Evolutionary conservation across 495 filamentous ascomycete species (phyloP).

Genomic region (Annulohypoxylon nitens): DNA sequence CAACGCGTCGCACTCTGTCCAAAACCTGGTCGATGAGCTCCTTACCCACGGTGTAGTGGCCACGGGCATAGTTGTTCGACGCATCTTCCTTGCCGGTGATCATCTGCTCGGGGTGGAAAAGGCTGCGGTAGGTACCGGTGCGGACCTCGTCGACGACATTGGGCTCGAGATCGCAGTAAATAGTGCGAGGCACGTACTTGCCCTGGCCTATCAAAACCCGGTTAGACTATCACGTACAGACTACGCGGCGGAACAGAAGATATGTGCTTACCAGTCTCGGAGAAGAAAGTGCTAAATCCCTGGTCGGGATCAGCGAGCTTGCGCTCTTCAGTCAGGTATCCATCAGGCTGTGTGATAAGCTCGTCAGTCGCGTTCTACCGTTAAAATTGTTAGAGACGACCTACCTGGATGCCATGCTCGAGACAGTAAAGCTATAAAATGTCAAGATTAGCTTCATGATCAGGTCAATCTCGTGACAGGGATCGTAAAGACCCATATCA

Average conservation of each 20-base stretch:
- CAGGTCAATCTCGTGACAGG: constrained; percentile 7
- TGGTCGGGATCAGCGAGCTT: constrained; percentile 92
- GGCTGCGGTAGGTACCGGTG: constrained; percentile 92
- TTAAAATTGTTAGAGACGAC: constrained; percentile 45
- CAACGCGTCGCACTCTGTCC: constrained; percentile 94
- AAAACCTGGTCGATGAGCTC: constrained; percentile 97
- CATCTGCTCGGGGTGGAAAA: constrained; percentile 99
- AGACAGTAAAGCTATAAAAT: constrained; percentile 92
- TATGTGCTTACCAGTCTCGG: constrained; percentile 89
- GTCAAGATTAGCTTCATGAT: constrained; percentile 42
- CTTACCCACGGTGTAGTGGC: constrained; percentile 99
- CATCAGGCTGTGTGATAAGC: constrained; percentile 80
- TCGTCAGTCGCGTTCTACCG: constrained; percentile 54
- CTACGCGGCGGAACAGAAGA: not conserved
- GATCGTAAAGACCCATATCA: not conserved
- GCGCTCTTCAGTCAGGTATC: constrained; percentile 98
- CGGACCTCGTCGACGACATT: constrained; percentile 99
- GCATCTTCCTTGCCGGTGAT: constrained; percentile 99
- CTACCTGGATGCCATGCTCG: constrained; percentile 98
- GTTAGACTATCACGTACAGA: constrained; percentile 37
- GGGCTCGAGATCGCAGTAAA: constrained; percentile 99
- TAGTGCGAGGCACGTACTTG: constrained; percentile 98
- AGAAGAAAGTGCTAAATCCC: constrained; percentile 99
- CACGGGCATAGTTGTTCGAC: constrained; percentile 99
- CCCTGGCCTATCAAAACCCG: constrained; percentile 77